Percentiles rank a stretch among this genome's conserved stretches.
Conservation (phyloP, 208 protist species). For the Leishmania guyanensis region DNA sequence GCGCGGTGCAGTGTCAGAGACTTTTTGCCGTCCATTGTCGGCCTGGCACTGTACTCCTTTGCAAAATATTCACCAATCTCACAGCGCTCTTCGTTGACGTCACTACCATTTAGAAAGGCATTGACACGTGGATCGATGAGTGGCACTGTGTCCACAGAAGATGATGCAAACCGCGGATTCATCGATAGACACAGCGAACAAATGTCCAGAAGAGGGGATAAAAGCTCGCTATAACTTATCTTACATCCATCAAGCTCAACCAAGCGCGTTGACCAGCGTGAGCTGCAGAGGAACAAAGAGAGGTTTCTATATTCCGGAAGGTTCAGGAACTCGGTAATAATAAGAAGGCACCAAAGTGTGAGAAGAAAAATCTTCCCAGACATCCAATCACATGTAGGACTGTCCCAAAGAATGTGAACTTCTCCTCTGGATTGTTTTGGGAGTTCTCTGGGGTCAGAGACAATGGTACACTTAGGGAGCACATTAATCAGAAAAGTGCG, state of each 20-base stretch:
- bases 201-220: constrained; percentile 55
- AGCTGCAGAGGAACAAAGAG: constrained; percentile 45
- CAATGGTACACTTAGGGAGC: constrained; percentile 29
- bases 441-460: background rate
- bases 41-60: background rate
- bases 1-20: constrained; percentile 30
- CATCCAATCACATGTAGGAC: constrained; percentile 7
- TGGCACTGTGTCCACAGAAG: constrained; percentile 57
- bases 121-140: constrained; percentile 53
- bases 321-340: constrained; percentile 45
- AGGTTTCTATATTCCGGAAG: constrained; percentile 46
- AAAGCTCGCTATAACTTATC: constrained; percentile 43
- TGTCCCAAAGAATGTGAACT: constrained; percentile 9
- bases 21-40: constrained; percentile 3
- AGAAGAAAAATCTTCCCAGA: constrained; percentile 33
- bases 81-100: background rate
- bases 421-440: background rate
- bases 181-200: constrained; percentile 54
- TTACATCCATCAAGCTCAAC: constrained; percentile 31
- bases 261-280: constrained; percentile 49
- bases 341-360: constrained; percentile 61
- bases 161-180: constrained; percentile 33
- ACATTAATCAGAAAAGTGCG: constrained; percentile 10
- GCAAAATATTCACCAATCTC: background rate
- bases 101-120: constrained; percentile 10